Base-by-base conservation (phyloP, 1,284 basidiomycete genomes). In the Chalciporus piperatoides region DNA sequence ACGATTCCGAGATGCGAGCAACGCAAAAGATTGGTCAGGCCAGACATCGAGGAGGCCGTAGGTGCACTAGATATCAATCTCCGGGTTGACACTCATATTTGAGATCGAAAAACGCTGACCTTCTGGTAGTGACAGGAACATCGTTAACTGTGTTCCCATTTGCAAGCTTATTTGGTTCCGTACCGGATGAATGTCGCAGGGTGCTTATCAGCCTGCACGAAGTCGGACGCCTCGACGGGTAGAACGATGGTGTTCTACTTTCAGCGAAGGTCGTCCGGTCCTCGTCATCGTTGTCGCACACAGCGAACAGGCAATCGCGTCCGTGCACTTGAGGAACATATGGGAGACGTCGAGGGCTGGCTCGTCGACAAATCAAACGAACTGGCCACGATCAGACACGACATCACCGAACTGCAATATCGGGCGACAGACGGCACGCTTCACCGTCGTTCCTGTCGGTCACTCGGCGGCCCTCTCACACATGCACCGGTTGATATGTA, bases 61-160 rank as follows among this genome's bases (percentile, higher is more conserved):
- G 27, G 81, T 70, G 28, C 41, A 12, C 9, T 42, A 33, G 6
- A 11, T 43, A 24, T 49, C 11, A 14, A 37, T 17, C 10, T 11
- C 15, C 10, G 11, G 12, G 14, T 41, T 11, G 11, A 7, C 30
- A 42, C 28, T 21, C 3, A 17, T 21, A 17, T 36, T 59, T 12
- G 17, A 8, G 21, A 6, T 67, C 90, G 36, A 69, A 75, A 23
- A 62, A 74, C 3, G 90, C 90, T 2, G 92, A 98, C 67, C 75
- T 98, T 10, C 79, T 98, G n/a, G 84, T 98, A 56, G 83, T 97
- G 25, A 84, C 98, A 57, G 96, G 96, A 23, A 98, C 96, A 0
- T 96, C 92, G 2, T 76, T 96, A 21, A 85, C 83, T 6, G 86
- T 90, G 8, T 79, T 85, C 48, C 88, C 89, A 3, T 90, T 91